Base-by-base conservation (phyloP, 805 yeast species). In the Kuraishia ogatae region DNA sequence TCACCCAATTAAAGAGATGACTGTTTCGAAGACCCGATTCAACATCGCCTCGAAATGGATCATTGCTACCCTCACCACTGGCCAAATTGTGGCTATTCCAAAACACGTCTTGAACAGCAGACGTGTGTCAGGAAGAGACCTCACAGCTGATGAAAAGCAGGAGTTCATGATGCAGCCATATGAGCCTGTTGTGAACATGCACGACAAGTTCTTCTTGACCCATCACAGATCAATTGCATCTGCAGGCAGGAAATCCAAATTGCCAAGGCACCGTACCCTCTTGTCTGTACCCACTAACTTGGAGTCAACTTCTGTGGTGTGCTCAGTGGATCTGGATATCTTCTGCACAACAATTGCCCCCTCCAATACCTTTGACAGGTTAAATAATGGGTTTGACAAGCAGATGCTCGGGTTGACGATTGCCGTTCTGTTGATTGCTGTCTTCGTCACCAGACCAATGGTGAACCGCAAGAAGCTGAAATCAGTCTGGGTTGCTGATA, bases 311-410 rank as follows among this genome's bases (percentile, higher is more conserved):
- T 76, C 86, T 1, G 75, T 89, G 20, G 79, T 88, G 0, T 84
- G 94, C 58, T 74, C 79, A 43, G 70, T 82, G 50, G 52, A 54
- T 35, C 68, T 76, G n/a, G 96, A 89, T 64, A 66, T 87, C 6
- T 92, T 88, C 71, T 88, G 92, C 64, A 85, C 96, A 0, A 75
- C 82, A 55, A 76, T 87, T 19, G 79, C 86, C 53, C 97, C 98
- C 0, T 89, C 97, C 0, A 80, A 81, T 49, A 88, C 89, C 47
- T 92, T 89, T 69, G 99, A 93, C 70, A 74, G 81, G 53, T 75
- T 93, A 66, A 80, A 84, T 24, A 71, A 76, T 29, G 75, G 77
- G 53, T 94, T 94, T 65, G 89, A 85, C 61, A 86, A 82, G 63
- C 64, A 72, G 15, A 85, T 83, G 60, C 76, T 93, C 50, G 51